phyloP scores from a whole-genome alignment of 2,329 filamentous ascomycete species.

The Venturia effusa region DNA sequence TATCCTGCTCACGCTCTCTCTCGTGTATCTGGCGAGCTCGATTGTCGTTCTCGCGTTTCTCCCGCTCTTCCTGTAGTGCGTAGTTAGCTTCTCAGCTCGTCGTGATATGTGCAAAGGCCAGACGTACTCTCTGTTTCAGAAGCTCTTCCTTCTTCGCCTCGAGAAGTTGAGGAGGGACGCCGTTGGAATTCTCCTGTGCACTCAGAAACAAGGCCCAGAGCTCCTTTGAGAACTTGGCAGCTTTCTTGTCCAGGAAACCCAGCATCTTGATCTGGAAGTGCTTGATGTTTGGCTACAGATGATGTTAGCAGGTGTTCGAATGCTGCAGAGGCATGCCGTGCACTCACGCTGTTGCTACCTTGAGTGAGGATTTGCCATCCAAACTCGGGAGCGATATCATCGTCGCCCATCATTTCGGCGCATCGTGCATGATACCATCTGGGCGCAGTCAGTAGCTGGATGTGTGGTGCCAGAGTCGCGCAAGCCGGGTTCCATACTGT shows the following conservation, averaged over 20 bases:
- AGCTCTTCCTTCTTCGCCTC: slow-evolving; percentile 95
- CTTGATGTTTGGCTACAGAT: slow-evolving; percentile 79
- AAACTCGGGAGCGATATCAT: slow-evolving; percentile 91
- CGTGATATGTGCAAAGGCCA: slow-evolving; percentile 9
- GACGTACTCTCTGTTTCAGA: slow-evolving; percentile 77
- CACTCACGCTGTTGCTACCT: background rate
- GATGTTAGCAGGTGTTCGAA: background rate
- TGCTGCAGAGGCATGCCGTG: background rate
- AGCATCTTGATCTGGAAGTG: slow-evolving; percentile 87
- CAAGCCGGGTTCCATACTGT: slow-evolving; percentile 50
- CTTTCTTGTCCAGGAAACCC: slow-evolving; percentile 91
- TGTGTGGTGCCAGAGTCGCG: slow-evolving; percentile 12
- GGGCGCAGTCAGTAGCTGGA: slow-evolving; percentile 13
- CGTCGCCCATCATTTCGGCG: slow-evolving; percentile 80
- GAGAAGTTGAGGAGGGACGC: slow-evolving; percentile 85
- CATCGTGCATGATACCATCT: slow-evolving; percentile 93
- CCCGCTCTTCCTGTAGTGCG: slow-evolving; percentile 59
- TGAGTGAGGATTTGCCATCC: slow-evolving; percentile 51
- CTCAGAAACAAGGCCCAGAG: slow-evolving; percentile 87
- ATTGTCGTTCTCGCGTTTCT: slow-evolving; percentile 67
- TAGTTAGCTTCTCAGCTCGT: background rate
- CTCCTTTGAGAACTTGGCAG: slow-evolving; percentile 79
- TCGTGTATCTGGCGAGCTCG: slow-evolving; percentile 61
- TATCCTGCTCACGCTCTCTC: slow-evolving; percentile 58
- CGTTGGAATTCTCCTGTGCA: slow-evolving; percentile 77